A percentile compares a stretch with the other conserved stretches of the same genome.
These are phyloP conservation scores for Penicillium alfredii DNA, from an alignment of 495 filamentous ascomycete species.

Conservation along the genomic window DNA sequence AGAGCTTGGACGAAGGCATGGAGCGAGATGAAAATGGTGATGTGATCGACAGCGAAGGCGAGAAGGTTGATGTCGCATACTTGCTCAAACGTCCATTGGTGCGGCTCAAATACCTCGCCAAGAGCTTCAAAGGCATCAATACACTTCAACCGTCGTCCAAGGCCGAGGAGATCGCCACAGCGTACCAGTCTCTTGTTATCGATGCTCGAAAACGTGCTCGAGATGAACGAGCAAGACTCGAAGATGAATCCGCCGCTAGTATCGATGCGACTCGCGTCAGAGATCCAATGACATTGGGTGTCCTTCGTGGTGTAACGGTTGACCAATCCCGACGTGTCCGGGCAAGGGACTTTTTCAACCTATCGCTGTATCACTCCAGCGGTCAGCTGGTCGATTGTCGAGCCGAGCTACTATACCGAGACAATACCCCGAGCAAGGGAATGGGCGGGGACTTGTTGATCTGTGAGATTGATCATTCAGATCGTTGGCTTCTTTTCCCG, in stretches of 20 bases:
- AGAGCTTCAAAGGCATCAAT: constrained; percentile 68
- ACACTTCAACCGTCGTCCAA: constrained; percentile 50
- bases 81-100: constrained; percentile 85
- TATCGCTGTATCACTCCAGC: constrained; percentile 81
- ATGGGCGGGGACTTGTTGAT: constrained; percentile 77
- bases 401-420: constrained; percentile 81
- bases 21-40: constrained; percentile 74
- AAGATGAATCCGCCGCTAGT: constrained; percentile 81
- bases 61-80: constrained; percentile 91
- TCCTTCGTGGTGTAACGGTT: constrained; percentile 62
- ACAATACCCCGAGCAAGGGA: constrained; percentile 55
- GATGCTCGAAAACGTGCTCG: constrained; percentile 72
- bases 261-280: constrained; percentile 74
- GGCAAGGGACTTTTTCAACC: constrained; percentile 81
- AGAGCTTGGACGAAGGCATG: constrained; percentile 59
- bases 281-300: constrained; percentile 68
- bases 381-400: constrained; percentile 84
- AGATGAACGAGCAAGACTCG: constrained; percentile 79
- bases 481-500: constrained; percentile 86
- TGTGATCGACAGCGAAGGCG: constrained; percentile 69
- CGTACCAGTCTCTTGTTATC: constrained; percentile 65
- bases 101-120: constrained; percentile 79
- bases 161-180: constrained; percentile 48
- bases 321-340: constrained; percentile 69
- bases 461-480: constrained; percentile 71